Conservation (phyloP, 768 basidiomycete genomes). For the Leucogyrophana mollusca region DNA sequence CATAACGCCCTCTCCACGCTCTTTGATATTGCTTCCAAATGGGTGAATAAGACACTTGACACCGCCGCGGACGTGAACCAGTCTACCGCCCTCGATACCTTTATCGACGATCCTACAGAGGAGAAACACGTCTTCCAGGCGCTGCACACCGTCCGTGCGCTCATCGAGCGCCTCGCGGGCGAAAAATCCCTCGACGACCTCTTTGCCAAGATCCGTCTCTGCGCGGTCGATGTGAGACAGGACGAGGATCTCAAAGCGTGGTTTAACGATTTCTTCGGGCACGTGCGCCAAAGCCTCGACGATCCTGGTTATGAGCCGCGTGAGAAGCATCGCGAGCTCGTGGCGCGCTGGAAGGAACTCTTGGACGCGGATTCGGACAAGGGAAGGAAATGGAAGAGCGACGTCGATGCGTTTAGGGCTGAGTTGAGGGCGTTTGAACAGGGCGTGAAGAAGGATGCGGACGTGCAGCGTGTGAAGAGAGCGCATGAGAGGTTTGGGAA, state of each 20-base stretch:
- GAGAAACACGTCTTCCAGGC: constrained; percentile 61
- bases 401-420: constrained; percentile 43
- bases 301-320: constrained; percentile 48
- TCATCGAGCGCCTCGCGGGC: constrained; percentile 54
- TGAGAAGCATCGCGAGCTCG: constrained; percentile 42
- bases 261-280: constrained; percentile 53
- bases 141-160: constrained; percentile 35
- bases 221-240: constrained; percentile 47
- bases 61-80: constrained; percentile 43
- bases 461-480: constrained; percentile 43
- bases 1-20: constrained; percentile 55
- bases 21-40: constrained; percentile 55
- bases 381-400: constrained; percentile 50
- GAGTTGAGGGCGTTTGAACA: constrained; percentile 45
- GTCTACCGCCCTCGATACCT: constrained; percentile 46
- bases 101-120: constrained; percentile 61
- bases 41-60: constrained; percentile 52
- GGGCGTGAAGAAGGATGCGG: constrained; percentile 47
- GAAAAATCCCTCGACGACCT: constrained; percentile 51
- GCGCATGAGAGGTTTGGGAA: constrained; percentile 48
- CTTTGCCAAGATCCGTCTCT: constrained; percentile 38
- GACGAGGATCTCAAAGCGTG: constrained; percentile 53
- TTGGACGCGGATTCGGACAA: constrained; percentile 42
- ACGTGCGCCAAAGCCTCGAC: constrained; percentile 44
- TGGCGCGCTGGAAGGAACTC: constrained; percentile 48